These are phyloP conservation scores for Ganoderma multipileum DNA, from an alignment of 1,284 basidiomycete genomes.

Conservation along the genomic window DNA sequence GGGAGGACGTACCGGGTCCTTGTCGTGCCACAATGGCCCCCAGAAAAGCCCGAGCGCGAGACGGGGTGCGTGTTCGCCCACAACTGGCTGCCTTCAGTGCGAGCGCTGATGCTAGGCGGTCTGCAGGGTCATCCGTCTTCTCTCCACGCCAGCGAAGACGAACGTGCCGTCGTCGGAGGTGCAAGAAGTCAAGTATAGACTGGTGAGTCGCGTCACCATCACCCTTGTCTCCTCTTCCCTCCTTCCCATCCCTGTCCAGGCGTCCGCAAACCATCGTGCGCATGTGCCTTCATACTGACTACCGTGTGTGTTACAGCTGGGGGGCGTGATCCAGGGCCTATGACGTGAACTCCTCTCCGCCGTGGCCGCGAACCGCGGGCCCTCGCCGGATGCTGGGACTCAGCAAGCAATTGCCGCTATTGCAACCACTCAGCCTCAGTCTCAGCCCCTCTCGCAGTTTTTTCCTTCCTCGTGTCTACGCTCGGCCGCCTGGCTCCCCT, in stretches of 20 bases:
- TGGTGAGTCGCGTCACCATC: constrained; percentile 4
- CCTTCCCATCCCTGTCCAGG: not conserved
- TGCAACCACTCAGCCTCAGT: not conserved
- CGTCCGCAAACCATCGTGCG: constrained; percentile 5
- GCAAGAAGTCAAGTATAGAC: constrained; percentile 2
- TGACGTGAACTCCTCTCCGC: not conserved
- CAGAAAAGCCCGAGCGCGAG: constrained; percentile 32
- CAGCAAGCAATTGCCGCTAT: not conserved
- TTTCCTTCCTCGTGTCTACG: not conserved
- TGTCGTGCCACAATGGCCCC: constrained; percentile 42
- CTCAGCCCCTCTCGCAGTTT: not conserved
- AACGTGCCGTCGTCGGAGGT: not conserved
- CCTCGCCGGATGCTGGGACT: not conserved
- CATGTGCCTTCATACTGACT: constrained; percentile 24
- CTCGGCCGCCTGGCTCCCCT: not conserved
- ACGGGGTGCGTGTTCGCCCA: constrained; percentile 40
- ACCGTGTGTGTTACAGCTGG: constrained; percentile 28
- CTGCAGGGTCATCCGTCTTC: constrained; percentile 44
- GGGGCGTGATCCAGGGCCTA: constrained; percentile 31
- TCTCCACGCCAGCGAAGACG: constrained; percentile 38
- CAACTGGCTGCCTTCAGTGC: constrained; percentile 10
- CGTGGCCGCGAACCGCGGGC: not conserved
- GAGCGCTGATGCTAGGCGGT: constrained; percentile 23
- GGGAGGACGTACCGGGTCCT: constrained; percentile 45
- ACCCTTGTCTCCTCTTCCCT: not conserved